Percentiles rank a stretch among this genome's conserved stretches.
phyloP scores from a whole-genome alignment of 78 protist species.

The Planoprotostelium fungivorum region DNA sequence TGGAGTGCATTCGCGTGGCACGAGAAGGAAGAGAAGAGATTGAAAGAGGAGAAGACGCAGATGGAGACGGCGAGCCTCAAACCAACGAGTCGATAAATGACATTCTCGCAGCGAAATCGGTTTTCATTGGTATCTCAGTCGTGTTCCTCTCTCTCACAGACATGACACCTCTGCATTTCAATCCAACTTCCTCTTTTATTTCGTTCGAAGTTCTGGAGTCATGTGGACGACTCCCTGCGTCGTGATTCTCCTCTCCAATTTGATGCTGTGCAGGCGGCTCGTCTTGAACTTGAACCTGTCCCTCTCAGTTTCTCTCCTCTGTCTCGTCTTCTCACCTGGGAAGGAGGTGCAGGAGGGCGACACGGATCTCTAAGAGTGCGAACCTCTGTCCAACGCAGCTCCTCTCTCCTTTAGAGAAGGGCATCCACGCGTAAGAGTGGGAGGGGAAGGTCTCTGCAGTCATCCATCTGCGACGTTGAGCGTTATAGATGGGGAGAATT shows the following conservation, averaged over 20 bases:
- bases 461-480: background rate
- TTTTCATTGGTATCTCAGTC: too few species aligned
- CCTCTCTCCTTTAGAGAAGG: background rate
- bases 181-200: too few species aligned
- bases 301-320: background rate
- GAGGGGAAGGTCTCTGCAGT: background rate
- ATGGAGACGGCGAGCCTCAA: too few species aligned
- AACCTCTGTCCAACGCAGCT: background rate
- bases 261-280: background rate
- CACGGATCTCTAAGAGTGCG: background rate
- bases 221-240: background rate
- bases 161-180: too few species aligned
- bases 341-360: background rate
- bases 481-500: background rate
- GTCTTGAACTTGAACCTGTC: background rate
- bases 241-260: background rate
- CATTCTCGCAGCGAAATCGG: too few species aligned
- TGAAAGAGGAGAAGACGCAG: too few species aligned
- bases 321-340: background rate
- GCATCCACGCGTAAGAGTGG: background rate
- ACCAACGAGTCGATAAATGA: too few species aligned
- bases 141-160: too few species aligned
- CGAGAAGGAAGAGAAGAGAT: too few species aligned
- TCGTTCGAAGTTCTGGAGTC: too few species aligned
- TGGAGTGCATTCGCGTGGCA: too few species aligned